A percentile compares a stretch with the other conserved stretches of the same genome.
Conservation (phyloP, 2,329 filamentous ascomycete species). For the Chalaropsis thielavioides region DNA sequence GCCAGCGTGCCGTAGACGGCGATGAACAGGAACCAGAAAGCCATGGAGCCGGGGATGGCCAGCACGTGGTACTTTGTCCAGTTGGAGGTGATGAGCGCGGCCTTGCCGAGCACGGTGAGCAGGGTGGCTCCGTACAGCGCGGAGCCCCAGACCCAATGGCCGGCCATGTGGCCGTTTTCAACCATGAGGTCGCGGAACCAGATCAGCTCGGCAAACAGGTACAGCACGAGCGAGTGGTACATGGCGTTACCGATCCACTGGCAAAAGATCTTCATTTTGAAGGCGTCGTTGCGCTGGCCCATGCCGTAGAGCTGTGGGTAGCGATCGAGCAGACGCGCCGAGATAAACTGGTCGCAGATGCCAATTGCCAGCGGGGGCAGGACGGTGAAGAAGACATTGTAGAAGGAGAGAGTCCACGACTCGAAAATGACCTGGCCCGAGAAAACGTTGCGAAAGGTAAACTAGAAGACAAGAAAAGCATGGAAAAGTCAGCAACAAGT, state of each 20-base stretch:
- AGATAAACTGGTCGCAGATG: conserved; percentile 96
- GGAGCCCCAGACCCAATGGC: conserved; percentile 97
- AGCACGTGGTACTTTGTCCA: conserved; percentile 98
- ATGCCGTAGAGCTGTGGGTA: conserved; percentile 93
- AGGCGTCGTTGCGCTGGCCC: conserved; percentile 85
- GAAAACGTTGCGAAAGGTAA: conserved; percentile 95
- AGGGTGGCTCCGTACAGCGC: conserved; percentile 90
- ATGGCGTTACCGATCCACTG: conserved; percentile 90
- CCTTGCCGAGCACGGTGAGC: conserved; percentile 85
- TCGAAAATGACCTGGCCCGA: conserved; percentile 97
- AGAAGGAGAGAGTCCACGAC: conserved; percentile 98
- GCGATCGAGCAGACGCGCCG: conserved; percentile 77
- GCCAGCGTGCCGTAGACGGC: conserved; percentile 77
- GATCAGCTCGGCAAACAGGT: conserved; percentile 68
- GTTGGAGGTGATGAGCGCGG: conserved; percentile 85
- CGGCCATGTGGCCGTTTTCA: conserved; percentile 64
- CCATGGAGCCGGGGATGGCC: conserved; percentile 84
- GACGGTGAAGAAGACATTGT: conserved; percentile 96
- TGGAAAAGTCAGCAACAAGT: not conserved
- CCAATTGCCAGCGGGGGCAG: conserved; percentile 86
- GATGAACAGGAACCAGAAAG: conserved; percentile 82
- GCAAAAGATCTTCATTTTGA: conserved; percentile 81
- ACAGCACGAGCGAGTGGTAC: conserved; percentile 89
- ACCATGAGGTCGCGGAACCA: conserved; percentile 70
- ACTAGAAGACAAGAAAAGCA: conserved; percentile 36